These are phyloP conservation scores for Edaphochlamys debaryana DNA, from an alignment of 139 green algal species.

Conservation along the genomic window DNA sequence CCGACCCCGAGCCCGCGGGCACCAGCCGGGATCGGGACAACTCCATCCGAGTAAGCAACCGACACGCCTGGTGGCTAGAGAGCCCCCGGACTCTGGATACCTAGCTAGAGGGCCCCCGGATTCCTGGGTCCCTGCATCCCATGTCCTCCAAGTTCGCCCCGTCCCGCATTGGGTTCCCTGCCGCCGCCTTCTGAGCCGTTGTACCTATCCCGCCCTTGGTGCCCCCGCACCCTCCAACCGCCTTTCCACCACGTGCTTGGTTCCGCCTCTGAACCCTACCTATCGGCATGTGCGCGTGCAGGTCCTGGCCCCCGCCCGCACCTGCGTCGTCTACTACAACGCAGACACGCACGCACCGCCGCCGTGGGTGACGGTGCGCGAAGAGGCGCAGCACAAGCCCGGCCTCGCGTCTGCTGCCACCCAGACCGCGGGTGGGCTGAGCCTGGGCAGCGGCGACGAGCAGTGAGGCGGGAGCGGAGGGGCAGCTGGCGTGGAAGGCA, in stretches of 20 bases:
- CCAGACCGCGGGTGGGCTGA: conserved; percentile 5
- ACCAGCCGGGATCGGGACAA: conserved; percentile 41
- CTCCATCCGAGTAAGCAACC: conserved; percentile 46
- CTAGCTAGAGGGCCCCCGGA: not conserved
- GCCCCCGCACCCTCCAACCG: not conserved
- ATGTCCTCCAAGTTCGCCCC: not conserved
- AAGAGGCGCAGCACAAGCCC: not conserved
- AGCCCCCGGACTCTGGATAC: not conserved
- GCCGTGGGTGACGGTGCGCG: too few relatives aligned
- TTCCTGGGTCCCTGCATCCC: not conserved
- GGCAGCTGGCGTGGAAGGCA: too few relatives aligned
- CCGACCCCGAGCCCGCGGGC: conserved; percentile 52
- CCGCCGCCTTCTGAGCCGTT: too few relatives aligned
- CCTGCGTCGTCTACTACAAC: conserved; percentile 69
- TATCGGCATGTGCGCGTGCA: too few relatives aligned
- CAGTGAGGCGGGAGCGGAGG: not conserved
- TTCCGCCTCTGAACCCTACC: too few relatives aligned
- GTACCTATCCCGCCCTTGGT: not conserved
- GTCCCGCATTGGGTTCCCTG: too few relatives aligned
- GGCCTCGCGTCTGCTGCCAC: not conserved
- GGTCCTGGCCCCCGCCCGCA: conserved; percentile 71
- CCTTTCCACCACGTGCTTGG: too few relatives aligned
- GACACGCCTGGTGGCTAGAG: too few relatives aligned
- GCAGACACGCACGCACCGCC: conserved; percentile 36
- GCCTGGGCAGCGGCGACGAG: conserved; percentile 25